Evolutionary conservation across 2,329 filamentous ascomycete genomes (phyloP).

Genomic region (Calonectria leucothoes): DNA sequence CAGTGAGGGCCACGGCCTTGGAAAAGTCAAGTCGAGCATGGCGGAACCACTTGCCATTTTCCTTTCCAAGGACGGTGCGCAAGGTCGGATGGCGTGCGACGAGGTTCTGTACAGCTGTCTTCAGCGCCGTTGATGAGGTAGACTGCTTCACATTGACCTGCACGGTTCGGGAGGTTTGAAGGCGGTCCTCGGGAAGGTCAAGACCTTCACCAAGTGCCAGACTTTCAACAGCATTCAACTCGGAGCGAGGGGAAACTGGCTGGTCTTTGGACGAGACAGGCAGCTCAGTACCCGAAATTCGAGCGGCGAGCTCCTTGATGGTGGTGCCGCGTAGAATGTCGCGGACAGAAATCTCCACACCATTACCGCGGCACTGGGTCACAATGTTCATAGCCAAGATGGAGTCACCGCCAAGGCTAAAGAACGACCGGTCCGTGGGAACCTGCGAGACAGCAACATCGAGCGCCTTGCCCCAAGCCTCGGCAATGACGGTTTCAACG

Average conservation of each 20-base stretch:
- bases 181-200: neutral
- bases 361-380: neutral
- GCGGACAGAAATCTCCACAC: neutral
- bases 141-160: neutral
- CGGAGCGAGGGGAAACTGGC: neutral
- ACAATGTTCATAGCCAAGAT: constrained; percentile 2
- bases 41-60: neutral
- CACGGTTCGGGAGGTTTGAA: neutral
- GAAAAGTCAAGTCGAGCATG: neutral
- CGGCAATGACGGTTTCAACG: neutral
- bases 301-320: neutral
- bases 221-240: neutral
- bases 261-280: neutral
- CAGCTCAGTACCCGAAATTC: neutral
- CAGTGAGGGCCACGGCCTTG: neutral
- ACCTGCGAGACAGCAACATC: neutral
- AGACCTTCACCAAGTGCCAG: neutral
- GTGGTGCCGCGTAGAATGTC: neutral
- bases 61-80: neutral
- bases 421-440: neutral
- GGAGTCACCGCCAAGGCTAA: neutral
- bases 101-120: neutral
- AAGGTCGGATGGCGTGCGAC: neutral
- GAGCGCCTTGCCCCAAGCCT: neutral
- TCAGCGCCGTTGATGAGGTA: neutral